Evolutionary conservation across 1,284 basidiomycete genomes (phyloP).

Genomic region (Violaceomyces palustris): DNA sequence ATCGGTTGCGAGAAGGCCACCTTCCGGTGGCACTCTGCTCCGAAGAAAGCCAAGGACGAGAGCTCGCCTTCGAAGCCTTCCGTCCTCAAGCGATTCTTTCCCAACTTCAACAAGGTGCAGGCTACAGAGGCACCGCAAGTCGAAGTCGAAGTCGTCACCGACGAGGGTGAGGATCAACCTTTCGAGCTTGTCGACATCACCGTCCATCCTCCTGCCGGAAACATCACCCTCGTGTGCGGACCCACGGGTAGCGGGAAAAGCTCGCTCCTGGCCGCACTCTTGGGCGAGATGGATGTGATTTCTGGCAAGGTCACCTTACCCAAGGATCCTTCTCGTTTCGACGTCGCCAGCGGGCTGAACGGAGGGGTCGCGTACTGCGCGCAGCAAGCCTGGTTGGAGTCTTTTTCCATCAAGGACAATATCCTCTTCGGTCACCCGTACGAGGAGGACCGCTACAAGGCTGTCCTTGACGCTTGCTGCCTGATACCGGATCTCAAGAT

Average conservation of each 20-base stretch:
- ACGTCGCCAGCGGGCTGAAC: constrained; percentile 1
- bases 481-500: constrained; percentile 31
- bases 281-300: constrained; percentile 36
- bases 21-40: constrained; percentile 54
- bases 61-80: background rate
- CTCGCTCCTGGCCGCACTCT: constrained; percentile 32
- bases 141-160: background rate
- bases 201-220: constrained; percentile 15
- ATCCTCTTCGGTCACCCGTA: constrained; percentile 36
- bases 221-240: constrained; percentile 40
- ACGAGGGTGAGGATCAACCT: background rate
- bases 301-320: constrained; percentile 15
- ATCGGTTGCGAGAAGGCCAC: constrained; percentile 65
- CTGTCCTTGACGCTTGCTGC: constrained; percentile 31
- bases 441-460: constrained; percentile 32
- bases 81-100: constrained; percentile 1
- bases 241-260: constrained; percentile 43
- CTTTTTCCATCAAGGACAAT: constrained; percentile 35
- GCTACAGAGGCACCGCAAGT: background rate
- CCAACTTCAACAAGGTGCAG: constrained; percentile 6
- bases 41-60: constrained; percentile 1
- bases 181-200: constrained; percentile 31
- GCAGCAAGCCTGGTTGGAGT: constrained; percentile 40
- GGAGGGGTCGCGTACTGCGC: constrained; percentile 31
- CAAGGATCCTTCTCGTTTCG: constrained; percentile 8